Conservation (phyloP, 1,284 basidiomycete species). For the Grifola frondosa region DNA sequence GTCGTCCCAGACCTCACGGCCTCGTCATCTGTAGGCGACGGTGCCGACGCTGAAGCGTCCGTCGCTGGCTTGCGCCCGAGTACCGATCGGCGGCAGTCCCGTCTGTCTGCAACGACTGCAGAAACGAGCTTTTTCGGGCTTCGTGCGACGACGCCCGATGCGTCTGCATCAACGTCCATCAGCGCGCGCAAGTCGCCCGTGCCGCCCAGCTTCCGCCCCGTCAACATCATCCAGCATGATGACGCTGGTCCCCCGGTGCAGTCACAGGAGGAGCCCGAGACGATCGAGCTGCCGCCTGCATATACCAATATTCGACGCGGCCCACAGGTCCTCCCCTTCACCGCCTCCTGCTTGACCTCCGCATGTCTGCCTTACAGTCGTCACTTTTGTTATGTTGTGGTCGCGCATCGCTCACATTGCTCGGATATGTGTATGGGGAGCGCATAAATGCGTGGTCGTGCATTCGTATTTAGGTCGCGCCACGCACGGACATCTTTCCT, state of each 20-base stretch:
- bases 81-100: slow-evolving; percentile 23
- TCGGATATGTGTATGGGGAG: no score
- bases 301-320: slow-evolving; percentile 65
- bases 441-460: no score
- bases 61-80: slow-evolving; percentile 21
- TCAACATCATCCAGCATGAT: slow-evolving; percentile 81
- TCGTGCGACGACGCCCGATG: slow-evolving; percentile 15
- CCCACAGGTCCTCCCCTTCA: no score
- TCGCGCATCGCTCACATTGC: no score
- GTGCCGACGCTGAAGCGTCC: slow-evolving; percentile 20
- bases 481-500: no score
- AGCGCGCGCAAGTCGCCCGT: slow-evolving; percentile 47
- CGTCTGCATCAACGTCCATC: slow-evolving; percentile 24
- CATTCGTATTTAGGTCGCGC: no score
- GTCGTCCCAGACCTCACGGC: slow-evolving; percentile 60
- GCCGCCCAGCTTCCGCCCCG: slow-evolving; percentile 53
- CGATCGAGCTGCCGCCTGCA: slow-evolving; percentile 77
- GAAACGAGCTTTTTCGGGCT: slow-evolving; percentile 15
- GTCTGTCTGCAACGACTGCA: slow-evolving; percentile 23
- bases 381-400: no score
- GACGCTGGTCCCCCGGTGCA: slow-evolving; percentile 61
- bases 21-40: slow-evolving; percentile 32
- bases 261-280: slow-evolving; percentile 49
- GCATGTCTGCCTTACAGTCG: no score
- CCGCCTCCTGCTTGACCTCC: no score